These are phyloP conservation scores for Citrullus amarus DNA, from an alignment of 306 rosid genomes.

Conservation along the genomic window DNA sequence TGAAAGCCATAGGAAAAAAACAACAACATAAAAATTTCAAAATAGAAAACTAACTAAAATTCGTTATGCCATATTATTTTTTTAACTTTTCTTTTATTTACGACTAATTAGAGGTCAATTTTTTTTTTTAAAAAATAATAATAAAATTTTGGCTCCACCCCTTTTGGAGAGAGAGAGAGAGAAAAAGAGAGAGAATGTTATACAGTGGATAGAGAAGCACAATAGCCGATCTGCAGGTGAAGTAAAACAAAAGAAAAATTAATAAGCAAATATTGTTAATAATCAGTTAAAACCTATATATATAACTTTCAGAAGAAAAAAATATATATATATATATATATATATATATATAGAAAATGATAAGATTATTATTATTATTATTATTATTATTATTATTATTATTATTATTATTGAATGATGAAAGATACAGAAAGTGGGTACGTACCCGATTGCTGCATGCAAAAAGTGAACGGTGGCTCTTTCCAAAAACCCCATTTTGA, in stretches of 20 bases:
- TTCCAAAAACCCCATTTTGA: neutral
- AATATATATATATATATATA: no score
- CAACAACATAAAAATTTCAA: no score
- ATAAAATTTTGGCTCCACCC: neutral
- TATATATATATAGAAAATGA: no score
- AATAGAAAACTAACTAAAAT: no score
- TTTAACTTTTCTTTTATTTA: no score
- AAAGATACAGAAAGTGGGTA: neutral
- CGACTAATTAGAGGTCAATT: no score
- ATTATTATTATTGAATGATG: neutral
- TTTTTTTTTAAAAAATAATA: no score
- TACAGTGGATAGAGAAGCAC: slow-evolving; percentile 88
- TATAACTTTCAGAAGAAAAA: no score
- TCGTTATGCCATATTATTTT: no score
- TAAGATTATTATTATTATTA: no score
- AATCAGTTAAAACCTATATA: neutral
- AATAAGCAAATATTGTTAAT: neutral
- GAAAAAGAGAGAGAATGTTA: slow-evolving; percentile 11
- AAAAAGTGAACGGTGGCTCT: neutral
- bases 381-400: no score
- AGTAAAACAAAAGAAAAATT: neutral
- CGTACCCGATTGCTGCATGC: slow-evolving; percentile 4
- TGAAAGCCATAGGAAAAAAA: no score
- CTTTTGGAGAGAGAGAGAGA: neutral
- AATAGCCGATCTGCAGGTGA: slow-evolving; percentile 50